These are phyloP conservation scores for Penicillium paneum DNA, from an alignment of 2,329 filamentous ascomycete genomes.

Conservation along the genomic window DNA sequence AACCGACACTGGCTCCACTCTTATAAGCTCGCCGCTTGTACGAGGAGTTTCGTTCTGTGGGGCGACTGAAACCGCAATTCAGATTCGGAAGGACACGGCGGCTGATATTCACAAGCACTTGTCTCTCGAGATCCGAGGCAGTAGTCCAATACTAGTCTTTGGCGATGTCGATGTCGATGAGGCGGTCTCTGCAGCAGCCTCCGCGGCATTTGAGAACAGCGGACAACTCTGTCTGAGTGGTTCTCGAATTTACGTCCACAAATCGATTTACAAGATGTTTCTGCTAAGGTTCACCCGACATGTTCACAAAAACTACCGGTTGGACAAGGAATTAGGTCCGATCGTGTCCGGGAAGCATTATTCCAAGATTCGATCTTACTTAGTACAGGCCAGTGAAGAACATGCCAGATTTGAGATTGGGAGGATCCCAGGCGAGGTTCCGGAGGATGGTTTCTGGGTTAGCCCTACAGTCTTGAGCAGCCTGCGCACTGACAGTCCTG, in stretches of 20 bases:
- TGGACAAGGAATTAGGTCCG: neutral
- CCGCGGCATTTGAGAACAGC: neutral
- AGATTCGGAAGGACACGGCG: neutral
- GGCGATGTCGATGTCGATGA: neutral
- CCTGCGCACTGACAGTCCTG: neutral
- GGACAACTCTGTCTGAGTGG: neutral
- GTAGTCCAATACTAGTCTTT: neutral
- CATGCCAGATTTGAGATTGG: neutral
- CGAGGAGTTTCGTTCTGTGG: neutral
- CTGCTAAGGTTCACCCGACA: accelerated
- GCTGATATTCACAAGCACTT: neutral
- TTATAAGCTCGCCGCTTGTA: neutral
- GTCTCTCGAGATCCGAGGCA: neutral
- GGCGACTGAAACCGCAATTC: neutral
- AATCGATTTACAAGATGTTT: neutral
- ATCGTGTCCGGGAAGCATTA: neutral
- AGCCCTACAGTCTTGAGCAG: neutral
- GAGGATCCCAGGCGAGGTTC: neutral
- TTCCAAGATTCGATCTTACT: neutral
- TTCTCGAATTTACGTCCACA: neutral
- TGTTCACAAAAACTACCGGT: neutral
- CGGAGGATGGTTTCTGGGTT: neutral
- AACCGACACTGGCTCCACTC: neutral
- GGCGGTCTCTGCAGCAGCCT: neutral
- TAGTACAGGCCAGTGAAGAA: neutral